Conservation (phyloP, 169 alveolate species). For the Cryptosporidium ryanae region DNA sequence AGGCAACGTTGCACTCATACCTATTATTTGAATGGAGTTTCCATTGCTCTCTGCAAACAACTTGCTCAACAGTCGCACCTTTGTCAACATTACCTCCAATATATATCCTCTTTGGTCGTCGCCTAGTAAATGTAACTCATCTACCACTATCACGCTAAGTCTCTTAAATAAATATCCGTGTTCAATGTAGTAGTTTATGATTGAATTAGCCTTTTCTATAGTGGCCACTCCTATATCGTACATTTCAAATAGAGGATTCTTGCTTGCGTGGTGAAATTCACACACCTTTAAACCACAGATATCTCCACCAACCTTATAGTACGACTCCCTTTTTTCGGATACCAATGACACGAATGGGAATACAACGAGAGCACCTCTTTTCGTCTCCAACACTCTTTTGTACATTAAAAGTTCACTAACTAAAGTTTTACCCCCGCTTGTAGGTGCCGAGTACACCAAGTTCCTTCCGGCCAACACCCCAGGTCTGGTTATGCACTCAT, state of each 20-base stretch:
- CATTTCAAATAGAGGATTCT: constrained; percentile 73
- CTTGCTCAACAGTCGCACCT: constrained; percentile 68
- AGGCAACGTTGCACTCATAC: constrained; percentile 89
- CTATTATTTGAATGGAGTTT: constrained; percentile 80
- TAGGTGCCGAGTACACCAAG: constrained; percentile 87
- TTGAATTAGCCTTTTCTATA: constrained; percentile 85
- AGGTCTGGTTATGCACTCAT: constrained; percentile 77
- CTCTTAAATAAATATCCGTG: constrained; percentile 39
- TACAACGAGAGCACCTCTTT: constrained; percentile 79
- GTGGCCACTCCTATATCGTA: constrained; percentile 84
- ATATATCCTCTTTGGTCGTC: constrained; percentile 84
- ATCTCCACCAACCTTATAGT: constrained; percentile 54
- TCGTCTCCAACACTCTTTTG: constrained; percentile 54
- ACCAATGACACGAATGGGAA: constrained; percentile 85
- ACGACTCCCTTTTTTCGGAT: constrained; percentile 79
- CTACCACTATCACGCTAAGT: constrained; percentile 80
- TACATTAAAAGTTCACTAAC: constrained; percentile 84
- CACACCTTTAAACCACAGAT: constrained; percentile 41
- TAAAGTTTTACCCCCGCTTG: constrained; percentile 88
- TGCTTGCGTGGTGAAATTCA: constrained; percentile 64
- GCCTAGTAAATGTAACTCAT: constrained; percentile 84
- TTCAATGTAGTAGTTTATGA: constrained; percentile 79
- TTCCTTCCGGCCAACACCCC: constrained; percentile 76
- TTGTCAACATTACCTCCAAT: constrained; percentile 79
- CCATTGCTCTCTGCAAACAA: constrained; percentile 30